Base-by-base conservation (phyloP, 2,329 filamentous ascomycete species). In the Mollisia scopiformis region DNA sequence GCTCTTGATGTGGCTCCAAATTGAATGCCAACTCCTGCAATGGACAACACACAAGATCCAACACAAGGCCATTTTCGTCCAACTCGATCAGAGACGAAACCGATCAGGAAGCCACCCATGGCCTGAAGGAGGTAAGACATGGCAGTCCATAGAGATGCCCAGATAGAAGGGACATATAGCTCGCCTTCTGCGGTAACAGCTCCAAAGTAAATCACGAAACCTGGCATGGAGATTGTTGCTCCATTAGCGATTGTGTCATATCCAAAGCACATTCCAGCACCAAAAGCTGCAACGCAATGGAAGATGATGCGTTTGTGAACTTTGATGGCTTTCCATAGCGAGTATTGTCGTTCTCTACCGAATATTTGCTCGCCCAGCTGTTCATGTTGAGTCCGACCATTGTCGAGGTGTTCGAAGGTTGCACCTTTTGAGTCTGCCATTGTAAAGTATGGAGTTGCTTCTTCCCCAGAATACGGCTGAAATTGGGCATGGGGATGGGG, bases 111-210 rank as follows among this genome's bases (percentile, higher is more conserved):
- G 5, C 61, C 57, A 33, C 65, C 65, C 6, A 67, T 27, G 16
- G 62, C 63, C 33, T 65, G 62, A 37, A 57, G 47, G 11, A 67
- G 52, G 19, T 58, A 57, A 10, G 65, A 65, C 65, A 67, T 67
- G 2, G 65, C 61, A 1, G 63, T 62, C 61, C 61, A 67, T 3
- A 67, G 51, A 30, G 61, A 63, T 19, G 65, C 55, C 65, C 65
- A 67, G n/a, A 67, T 65, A 11, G 58, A 62, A 5, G 65, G 65
- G 13, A 67, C 47, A 46, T 61, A 67, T n/a, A 64, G 62, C 13
- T 50, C 39, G 11, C 55, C 49, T 7, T 68, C 59, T 71, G 72
- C 46, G 19, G 56, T 61, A 19, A 62, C 41, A 23, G 55, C 64
- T 11, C 64, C 64, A 19, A 66, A 66, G 31, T 55, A 60, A 8